These are phyloP conservation scores for Globisporangium nagaii DNA, from an alignment of 352 stramenopile genomes.

Conservation along the genomic window DNA sequence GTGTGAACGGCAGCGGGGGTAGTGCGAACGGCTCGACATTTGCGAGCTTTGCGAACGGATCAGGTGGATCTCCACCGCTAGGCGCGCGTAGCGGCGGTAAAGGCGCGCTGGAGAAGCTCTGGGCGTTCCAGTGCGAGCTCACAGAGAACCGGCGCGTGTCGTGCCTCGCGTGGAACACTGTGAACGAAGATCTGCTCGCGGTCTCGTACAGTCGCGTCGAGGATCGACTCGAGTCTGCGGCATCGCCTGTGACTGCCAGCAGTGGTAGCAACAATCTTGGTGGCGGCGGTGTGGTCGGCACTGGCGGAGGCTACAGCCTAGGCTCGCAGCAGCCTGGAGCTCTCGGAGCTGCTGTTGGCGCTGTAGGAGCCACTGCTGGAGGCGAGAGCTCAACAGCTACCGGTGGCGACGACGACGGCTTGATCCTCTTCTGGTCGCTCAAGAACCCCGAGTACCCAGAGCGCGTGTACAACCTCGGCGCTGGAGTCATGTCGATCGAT, in stretches of 20 bases:
- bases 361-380: not conserved
- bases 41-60: slow-evolving; percentile 12
- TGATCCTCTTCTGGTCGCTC: slow-evolving; percentile 93
- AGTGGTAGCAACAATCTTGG: not conserved
- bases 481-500: slow-evolving; percentile 85
- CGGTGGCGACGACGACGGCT: slow-evolving; percentile 29
- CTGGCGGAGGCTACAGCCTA: not conserved
- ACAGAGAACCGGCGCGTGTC: slow-evolving; percentile 55
- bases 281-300: not conserved
- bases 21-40: slow-evolving; percentile 12
- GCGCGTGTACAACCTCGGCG: slow-evolving; percentile 73
- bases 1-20: not conserved
- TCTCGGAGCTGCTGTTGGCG: not conserved
- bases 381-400: not conserved
- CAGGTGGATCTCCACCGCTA: not conserved
- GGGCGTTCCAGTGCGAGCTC: slow-evolving; percentile 65
- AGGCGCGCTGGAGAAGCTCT: slow-evolving; percentile 60
- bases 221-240: slow-evolving; percentile 1
- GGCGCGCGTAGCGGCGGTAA: slow-evolving; percentile 8
- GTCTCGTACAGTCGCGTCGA: slow-evolving; percentile 74
- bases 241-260: too few species aligned
- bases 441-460: slow-evolving; percentile 91
- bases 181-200: slow-evolving; percentile 87
- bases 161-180: slow-evolving; percentile 82
- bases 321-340: not conserved